Conservation (phyloP, 208 protist species). For the Plasmodiophora brassicae region DNA sequence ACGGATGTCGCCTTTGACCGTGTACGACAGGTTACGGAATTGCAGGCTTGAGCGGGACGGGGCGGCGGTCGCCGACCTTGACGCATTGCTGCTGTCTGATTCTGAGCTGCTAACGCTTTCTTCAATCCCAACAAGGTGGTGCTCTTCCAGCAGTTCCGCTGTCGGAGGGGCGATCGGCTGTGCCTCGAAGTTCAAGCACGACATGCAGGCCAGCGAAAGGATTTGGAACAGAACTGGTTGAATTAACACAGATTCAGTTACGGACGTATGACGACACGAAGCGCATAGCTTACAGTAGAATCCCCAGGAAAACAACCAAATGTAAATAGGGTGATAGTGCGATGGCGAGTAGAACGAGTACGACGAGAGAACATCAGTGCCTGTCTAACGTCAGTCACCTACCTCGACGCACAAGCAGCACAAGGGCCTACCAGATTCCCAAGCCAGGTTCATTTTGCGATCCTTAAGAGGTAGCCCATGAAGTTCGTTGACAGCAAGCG, state of each 20-base stretch:
- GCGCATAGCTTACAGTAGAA: neutral
- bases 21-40: neutral
- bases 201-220: neutral
- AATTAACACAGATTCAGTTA: neutral
- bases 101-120: neutral
- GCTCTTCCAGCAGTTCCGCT: neutral
- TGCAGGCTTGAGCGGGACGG: neutral
- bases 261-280: neutral
- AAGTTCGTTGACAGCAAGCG: too few relatives aligned
- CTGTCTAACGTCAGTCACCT: too few relatives aligned
- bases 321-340: neutral
- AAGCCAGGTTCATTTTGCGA: neutral
- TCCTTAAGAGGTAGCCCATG: neutral
- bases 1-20: too few relatives aligned
- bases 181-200: neutral
- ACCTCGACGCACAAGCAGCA: neutral
- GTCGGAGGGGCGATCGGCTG: neutral
- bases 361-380: too few relatives aligned
- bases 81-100: neutral
- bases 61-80: neutral
- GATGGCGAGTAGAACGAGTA: neutral
- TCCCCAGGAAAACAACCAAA: neutral
- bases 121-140: neutral
- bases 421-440: neutral
- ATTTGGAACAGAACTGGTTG: neutral